Conservation (phyloP, 768 basidiomycete genomes). For the Tulasnella calospora region DNA sequence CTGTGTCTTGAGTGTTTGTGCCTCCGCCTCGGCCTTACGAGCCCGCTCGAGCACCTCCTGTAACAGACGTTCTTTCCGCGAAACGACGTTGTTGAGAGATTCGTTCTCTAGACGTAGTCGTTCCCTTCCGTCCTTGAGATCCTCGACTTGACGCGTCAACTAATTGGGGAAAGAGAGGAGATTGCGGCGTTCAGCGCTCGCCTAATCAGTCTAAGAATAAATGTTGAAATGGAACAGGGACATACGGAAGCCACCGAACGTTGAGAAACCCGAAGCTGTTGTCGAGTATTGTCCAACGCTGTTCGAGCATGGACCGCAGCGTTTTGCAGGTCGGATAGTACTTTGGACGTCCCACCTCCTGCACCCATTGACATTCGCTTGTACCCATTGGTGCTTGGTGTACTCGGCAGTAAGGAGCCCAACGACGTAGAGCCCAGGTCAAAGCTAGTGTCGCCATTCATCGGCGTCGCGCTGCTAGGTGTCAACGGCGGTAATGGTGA, state of each 20-base stretch:
- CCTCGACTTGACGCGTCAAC: constrained; percentile 78
- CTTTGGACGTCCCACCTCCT: constrained; percentile 69
- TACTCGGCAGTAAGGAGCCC: constrained; percentile 40
- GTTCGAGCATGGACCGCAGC: constrained; percentile 74
- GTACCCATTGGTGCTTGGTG: constrained; percentile 39
- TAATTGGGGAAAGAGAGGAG: constrained; percentile 2
- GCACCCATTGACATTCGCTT: constrained; percentile 44
- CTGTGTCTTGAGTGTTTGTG: constrained; percentile 58
- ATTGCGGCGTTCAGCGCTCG: too few relatives aligned
- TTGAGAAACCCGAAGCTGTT: constrained; percentile 74
- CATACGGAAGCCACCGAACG: constrained; percentile 65
- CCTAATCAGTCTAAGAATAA: neutral
- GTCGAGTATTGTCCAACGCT: constrained; percentile 80
- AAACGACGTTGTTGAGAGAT: constrained; percentile 79
- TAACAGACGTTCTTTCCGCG: constrained; percentile 76
- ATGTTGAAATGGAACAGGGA: neutral
- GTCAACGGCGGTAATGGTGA: constrained; percentile 39
- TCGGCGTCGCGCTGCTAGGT: constrained; percentile 32
- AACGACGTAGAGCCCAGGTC: constrained; percentile 39
- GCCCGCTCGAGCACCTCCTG: constrained; percentile 87
- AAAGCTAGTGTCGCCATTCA: constrained; percentile 33
- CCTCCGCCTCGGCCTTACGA: constrained; percentile 78
- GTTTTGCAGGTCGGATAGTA: constrained; percentile 79
- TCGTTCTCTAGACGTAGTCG: constrained; percentile 80
- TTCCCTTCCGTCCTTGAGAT: constrained; percentile 82